Evolutionary conservation across 768 basidiomycete species (phyloP), one percentile per base, ranked within the genome.

Genomic region (Rhodotorula diobovata): DNA sequence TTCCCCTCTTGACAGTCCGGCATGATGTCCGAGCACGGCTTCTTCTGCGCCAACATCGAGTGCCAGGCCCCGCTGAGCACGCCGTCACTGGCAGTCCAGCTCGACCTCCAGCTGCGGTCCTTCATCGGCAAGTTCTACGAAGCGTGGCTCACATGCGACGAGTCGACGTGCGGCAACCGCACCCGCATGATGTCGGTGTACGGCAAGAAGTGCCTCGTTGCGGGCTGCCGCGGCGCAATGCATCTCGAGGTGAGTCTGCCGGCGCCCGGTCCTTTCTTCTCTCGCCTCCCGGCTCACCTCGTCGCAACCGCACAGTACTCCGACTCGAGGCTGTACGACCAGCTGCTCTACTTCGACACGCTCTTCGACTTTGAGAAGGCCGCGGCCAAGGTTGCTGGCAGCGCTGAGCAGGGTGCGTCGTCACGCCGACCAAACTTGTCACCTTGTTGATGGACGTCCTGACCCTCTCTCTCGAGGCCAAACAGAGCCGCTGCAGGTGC

Each of bases 101-200:
- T 98, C 23, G 94, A 98, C 78, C 82, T 85, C 2, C 91, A 94
- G 76, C 89, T 97, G 61, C 87, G 94, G 1, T 81, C 84, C 4
- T 86, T 86, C 72, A 89, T 99, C 60, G 81, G 83, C 15, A 85
- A 84, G 76, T 97, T 94, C 80, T 98, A 99, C 78, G 87, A 96
- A 77, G 87, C 88, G 2, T 94, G 90, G 90, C 88, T 86, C 1
- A 82, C 89, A 11, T 99, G 96, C 81, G 85, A 93, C 76, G 96
- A 97, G 71, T 82, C 86, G 32, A 89, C 88, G 0, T 99, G 96
- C 78, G 86, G 86, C 16, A 84, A 87, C 70, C 85, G 90, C 48
- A 93, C 95, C n/a, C 84, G 96, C 30, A 90, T 88, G 85, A 95
- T 97, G 91, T 84, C 90, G 46, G 91, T 97, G 1, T 94, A 93